Base-by-base conservation (phyloP, 1,139 yeast species). In the Candida frijolesensis region DNA sequence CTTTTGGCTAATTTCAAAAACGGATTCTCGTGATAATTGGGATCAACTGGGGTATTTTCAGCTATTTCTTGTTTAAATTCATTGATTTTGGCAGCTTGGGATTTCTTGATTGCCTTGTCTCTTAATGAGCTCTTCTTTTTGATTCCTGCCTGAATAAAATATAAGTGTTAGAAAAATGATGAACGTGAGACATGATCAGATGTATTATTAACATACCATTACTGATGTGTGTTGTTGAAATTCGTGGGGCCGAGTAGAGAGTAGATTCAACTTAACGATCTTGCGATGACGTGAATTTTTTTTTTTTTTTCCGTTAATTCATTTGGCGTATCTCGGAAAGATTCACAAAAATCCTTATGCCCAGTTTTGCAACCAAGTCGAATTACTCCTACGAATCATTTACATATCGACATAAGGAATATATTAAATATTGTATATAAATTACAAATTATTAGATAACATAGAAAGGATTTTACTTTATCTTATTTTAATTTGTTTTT, bases 1-100 rank as follows among this genome's bases (percentile, higher is more conserved):
- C 74, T 74, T 54, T 80, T 80, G 60, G 72, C 76, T 50, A 79
- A 76, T 58, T 82, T 84, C 42, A 84, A 68, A 57, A 80, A 74
- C 0, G 87, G 87, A 58, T 80, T 79, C 51, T 73, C 76, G 48
- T 72, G 75, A 53, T 59, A 63, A 19, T 50, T 42, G 11, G 53
- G 58, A 14, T 33, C 45, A 34, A 16, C 33, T 38, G 42, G 16
- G 12, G 18, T 12, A 12, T 18, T 14, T 22, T 53, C 55, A 2
- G 51, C 47, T 15, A 55, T 49, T n/a, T 60, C 60, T 41, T 61
- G 62, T 46, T 62, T 63, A 52, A 65, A 60, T 47, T 65, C 70
- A 2, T 62, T 56, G 46, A 72, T 66, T 54, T 68, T 71, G 40
- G 67, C 51, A 47, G 59, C 48, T 29, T 53, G 54, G 1, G 62